phyloP scores from a whole-genome alignment of 768 basidiomycete species.

The Lyophyllum decastes region DNA sequence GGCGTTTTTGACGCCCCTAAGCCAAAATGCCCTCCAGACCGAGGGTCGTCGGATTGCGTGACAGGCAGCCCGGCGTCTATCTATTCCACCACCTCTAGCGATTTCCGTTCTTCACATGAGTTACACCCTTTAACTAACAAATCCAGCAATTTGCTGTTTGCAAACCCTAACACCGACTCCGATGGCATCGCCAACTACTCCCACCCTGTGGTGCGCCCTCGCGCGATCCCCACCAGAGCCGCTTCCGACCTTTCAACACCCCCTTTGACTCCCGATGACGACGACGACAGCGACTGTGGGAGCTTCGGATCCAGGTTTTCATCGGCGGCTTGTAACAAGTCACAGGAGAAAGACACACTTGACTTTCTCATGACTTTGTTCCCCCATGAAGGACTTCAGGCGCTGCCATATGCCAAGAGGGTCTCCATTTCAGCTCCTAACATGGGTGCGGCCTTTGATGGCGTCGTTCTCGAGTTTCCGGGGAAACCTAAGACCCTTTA shows the following conservation, averaged over 20 bases:
- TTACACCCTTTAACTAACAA: slow-evolving; percentile 8
- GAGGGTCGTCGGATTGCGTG: slow-evolving; percentile 96
- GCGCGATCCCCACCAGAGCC: slow-evolving; percentile 42
- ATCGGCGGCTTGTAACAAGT: slow-evolving; percentile 31
- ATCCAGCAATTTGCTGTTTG: slow-evolving; percentile 20
- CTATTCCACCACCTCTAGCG: slow-evolving; percentile 47
- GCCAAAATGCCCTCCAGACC: slow-evolving; percentile 90
- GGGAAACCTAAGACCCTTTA: slow-evolving; percentile 76
- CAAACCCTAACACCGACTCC: slow-evolving; percentile 19
- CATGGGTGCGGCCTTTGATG: slow-evolving; percentile 71
- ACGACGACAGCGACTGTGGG: slow-evolving; percentile 49
- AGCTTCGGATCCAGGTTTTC: slow-evolving; percentile 35
- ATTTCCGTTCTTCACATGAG: slow-evolving; percentile 39
- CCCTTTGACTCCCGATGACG: slow-evolving; percentile 73
- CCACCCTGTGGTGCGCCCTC: slow-evolving; percentile 35
- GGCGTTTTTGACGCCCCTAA: slow-evolving; percentile 95
- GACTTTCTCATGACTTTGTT: slow-evolving; percentile 81
- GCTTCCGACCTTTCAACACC: slow-evolving; percentile 63
- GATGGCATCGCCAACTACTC: slow-evolving; percentile 20
- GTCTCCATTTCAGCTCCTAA: slow-evolving; percentile 73
- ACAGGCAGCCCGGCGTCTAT: slow-evolving; percentile 85
- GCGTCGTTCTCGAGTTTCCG: slow-evolving; percentile 75
- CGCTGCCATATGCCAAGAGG: slow-evolving; percentile 72
- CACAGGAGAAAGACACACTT: slow-evolving; percentile 62
- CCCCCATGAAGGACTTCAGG: slow-evolving; percentile 67